Conservation (phyloP, 306 rosid genomes). For the Begonia loranthoides region DNA sequence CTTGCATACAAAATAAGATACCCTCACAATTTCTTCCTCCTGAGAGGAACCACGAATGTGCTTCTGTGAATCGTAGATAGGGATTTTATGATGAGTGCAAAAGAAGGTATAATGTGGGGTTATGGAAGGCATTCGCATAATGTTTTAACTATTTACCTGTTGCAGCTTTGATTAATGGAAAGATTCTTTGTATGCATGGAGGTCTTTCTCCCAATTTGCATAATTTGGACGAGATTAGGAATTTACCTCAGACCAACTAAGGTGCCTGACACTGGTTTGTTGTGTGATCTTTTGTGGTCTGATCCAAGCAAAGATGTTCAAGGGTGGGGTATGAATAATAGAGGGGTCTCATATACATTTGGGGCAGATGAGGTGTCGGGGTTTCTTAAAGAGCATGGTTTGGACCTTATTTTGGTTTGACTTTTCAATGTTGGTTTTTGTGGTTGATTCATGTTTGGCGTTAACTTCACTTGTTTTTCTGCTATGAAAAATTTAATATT, state of each 20-base stretch:
- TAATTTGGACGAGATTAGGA: conserved; percentile 70
- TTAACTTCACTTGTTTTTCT: background rate
- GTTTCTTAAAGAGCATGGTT: conserved; percentile 80
- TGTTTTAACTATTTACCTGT: conserved; percentile 91
- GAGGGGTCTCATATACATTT: conserved; percentile 93
- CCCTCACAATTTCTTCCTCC: conserved; percentile 79
- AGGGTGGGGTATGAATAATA: conserved; percentile 87
- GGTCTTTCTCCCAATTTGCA: conserved; percentile 83
- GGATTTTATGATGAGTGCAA: conserved; percentile 98
- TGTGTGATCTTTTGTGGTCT: conserved; percentile 95
- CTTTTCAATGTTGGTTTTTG: background rate
- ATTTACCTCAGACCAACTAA: conserved; percentile 60
- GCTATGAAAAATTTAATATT: too few species aligned
- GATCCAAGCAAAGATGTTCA: conserved; percentile 80
- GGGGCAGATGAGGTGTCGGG: conserved; percentile 71
- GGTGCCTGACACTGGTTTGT: conserved; percentile 89
- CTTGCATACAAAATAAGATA: conserved; percentile 81
- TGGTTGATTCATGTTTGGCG: conserved; percentile 3
- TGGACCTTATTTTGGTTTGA: conserved; percentile 88
- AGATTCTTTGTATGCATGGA: conserved; percentile 91
- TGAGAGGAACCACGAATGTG: conserved; percentile 96
- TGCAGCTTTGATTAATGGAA: conserved; percentile 85
- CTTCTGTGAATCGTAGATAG: conserved; percentile 86
- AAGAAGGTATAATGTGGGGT: conserved; percentile 72
- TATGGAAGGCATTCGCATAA: conserved; percentile 82